Evolutionary conservation across 257 asterid genomes (phyloP), one percentile per base, ranked within the genome.

Genomic region (Solanum virginianum): DNA sequence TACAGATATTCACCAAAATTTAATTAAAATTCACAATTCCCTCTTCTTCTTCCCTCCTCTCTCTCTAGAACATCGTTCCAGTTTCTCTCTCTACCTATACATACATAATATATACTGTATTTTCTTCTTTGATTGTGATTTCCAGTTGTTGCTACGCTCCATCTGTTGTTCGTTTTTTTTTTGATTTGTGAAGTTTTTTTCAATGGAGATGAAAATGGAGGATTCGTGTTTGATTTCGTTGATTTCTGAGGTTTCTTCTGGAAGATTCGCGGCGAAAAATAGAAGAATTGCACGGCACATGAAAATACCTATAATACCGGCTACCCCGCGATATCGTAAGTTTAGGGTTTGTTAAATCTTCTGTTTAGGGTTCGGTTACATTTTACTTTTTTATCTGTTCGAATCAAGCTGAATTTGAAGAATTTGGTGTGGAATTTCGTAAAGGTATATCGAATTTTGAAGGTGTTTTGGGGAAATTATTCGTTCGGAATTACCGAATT

Each of bases 321-420:
- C 83, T 71, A 89, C 84, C 72, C 94, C 97, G 84, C 94, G 89
- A 4, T 24, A 90, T 89, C 92, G 97, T 90, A 94, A 92, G 82
- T 94, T 94, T 90, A 92, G 96, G 94, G 90, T 83, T 90, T 87
- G n/a, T 80, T 91, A 86, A 90, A 89, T 47, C 86, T 53, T 68
- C 63, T 77, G 63, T 87, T 87, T 36, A 36, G 87, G 74, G 47
- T 88, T 70, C 70, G 83, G 1, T 87, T 59, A 22, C 62, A 8
- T 26, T 80, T 70, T 79, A 69, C 84, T 85, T 43, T 85, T 85
- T 26, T 39, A 65, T 47, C 85, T 86, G 70, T 70, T 65, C 36
- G 32, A 11, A 56, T 86, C 85, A 87, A 63, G 82, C 86, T 51
- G 77, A 29, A 57, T 80, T 7, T 57, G 84, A 65, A 80, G 75